These are phyloP conservation scores for Solanum lycopersicoides DNA, from an alignment of 257 asterid genomes.

Conservation along the genomic window DNA sequence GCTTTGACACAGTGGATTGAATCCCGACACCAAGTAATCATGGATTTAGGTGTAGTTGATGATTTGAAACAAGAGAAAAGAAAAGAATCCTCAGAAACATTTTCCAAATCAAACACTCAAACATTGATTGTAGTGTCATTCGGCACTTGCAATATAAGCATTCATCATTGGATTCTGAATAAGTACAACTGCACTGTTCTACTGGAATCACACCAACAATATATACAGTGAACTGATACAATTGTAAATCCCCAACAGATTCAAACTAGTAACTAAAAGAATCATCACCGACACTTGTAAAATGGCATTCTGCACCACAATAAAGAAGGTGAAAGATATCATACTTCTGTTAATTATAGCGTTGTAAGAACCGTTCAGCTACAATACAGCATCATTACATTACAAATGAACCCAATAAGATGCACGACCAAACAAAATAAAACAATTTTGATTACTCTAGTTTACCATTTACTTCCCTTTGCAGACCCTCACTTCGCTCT, in stretches of 20 bases:
- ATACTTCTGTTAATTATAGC: not conserved
- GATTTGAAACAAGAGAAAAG: not conserved
- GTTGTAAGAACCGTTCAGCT: not conserved
- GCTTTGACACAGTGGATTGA: not conserved
- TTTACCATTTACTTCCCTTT: too few species aligned
- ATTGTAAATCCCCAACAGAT: not conserved
- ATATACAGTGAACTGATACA: not conserved
- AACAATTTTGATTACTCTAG: too few species aligned
- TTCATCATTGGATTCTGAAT: not conserved
- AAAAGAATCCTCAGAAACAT: slow-evolving; percentile 4
- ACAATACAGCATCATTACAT: not conserved
- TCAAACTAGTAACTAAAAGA: not conserved
- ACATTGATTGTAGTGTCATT: not conserved
- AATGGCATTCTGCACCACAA: not conserved
- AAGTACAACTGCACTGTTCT: not conserved
- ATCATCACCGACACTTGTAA: not conserved
- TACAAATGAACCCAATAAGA: not conserved
- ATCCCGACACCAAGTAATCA: not conserved
- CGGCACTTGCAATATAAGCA: not conserved
- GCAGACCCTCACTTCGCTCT: too few species aligned
- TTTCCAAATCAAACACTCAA: slow-evolving; percentile 11
- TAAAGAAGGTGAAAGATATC: not conserved
- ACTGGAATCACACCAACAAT: not conserved
- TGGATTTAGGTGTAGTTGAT: not conserved
- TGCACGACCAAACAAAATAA: not conserved